Evolutionary conservation across 345 rosid species (phyloP).

Genomic region (Hevea brasiliensis): DNA sequence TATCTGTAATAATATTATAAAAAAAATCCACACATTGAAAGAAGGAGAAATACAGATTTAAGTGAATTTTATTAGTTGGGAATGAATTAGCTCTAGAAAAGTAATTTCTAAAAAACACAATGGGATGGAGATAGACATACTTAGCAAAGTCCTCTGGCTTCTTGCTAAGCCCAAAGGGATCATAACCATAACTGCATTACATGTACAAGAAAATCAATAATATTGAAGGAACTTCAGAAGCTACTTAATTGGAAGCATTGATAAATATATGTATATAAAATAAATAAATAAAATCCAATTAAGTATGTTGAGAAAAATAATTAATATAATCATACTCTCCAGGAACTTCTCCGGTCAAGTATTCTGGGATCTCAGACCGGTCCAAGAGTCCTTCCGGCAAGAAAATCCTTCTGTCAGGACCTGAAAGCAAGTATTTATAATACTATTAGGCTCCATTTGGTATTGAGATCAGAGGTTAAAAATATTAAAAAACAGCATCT

Average conservation of each 20-base stretch:
- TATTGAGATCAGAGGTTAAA: too few relatives aligned
- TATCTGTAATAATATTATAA: conserved; percentile 53
- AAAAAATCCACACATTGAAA: too few relatives aligned
- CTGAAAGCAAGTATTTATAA: conserved; percentile 34
- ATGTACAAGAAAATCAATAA: neutral
- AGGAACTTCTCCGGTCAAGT: conserved; percentile 93
- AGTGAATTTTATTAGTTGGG: too few relatives aligned
- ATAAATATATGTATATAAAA: too few relatives aligned
- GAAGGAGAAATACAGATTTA: too few relatives aligned
- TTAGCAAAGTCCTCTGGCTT: conserved; percentile 88
- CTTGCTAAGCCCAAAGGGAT: conserved; percentile 95
- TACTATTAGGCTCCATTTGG: too few relatives aligned
- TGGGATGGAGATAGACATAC: conserved; percentile 37
- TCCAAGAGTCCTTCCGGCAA: conserved; percentile 93
- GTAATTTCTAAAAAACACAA: neutral
- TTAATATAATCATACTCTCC: conserved; percentile 65
- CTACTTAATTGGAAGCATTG: too few relatives aligned
- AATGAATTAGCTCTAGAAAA: too few relatives aligned
- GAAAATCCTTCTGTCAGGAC: conserved; percentile 97
- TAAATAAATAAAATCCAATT: neutral
- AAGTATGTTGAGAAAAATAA: neutral
- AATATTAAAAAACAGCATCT: too few relatives aligned
- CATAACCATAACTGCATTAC: conserved; percentile 81
- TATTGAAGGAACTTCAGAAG: neutral
- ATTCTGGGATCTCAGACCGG: conserved; percentile 91